Evolutionary conservation across 192 early-diverging fungal genomes (phyloP).

Genomic region (Coemansia sp.): DNA sequence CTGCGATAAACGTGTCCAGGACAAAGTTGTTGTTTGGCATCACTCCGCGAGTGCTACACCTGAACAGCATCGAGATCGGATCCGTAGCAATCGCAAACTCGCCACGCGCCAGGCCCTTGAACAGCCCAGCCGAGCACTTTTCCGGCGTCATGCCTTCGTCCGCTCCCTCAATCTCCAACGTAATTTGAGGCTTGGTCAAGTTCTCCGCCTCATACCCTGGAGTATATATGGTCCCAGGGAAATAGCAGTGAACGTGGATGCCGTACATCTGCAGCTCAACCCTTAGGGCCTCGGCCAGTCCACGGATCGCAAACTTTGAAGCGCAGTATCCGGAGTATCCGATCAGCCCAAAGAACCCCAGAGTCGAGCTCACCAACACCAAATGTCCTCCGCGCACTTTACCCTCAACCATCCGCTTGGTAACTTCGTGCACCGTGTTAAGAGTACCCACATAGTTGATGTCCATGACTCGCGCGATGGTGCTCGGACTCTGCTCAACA

Average conservation of each 20-base stretch:
- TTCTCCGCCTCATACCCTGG: slow-evolving; percentile 72
- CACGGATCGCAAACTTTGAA: slow-evolving; percentile 70
- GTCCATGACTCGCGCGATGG: slow-evolving; percentile 55
- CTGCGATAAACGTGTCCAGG: slow-evolving; percentile 25
- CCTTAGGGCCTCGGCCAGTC: slow-evolving; percentile 64
- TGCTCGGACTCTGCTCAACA: slow-evolving; percentile 56
- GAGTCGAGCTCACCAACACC: slow-evolving; percentile 63
- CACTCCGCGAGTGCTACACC: slow-evolving; percentile 29
- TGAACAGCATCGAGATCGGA: slow-evolving; percentile 33
- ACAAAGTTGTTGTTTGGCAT: slow-evolving; percentile 51
- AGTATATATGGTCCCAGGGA: slow-evolving; percentile 65
- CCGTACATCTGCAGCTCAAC: slow-evolving; percentile 61
- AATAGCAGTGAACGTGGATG: slow-evolving; percentile 67
- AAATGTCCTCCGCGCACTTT: slow-evolving; percentile 58
- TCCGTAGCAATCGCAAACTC: slow-evolving; percentile 45
- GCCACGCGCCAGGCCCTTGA: slow-evolving; percentile 31
- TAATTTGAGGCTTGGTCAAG: slow-evolving; percentile 65
- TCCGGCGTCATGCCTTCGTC: slow-evolving; percentile 57
- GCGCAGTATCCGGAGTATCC: slow-evolving; percentile 66
- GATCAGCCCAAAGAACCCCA: slow-evolving; percentile 64
- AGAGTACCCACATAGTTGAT: slow-evolving; percentile 67
- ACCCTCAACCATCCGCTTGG: slow-evolving; percentile 56
- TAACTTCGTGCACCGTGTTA: slow-evolving; percentile 63
- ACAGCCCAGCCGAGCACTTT: slow-evolving; percentile 48
- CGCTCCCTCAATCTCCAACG: slow-evolving; percentile 66